phyloP scores from a whole-genome alignment of 1,284 basidiomycete genomes.

The Hemileia vastatrix region DNA sequence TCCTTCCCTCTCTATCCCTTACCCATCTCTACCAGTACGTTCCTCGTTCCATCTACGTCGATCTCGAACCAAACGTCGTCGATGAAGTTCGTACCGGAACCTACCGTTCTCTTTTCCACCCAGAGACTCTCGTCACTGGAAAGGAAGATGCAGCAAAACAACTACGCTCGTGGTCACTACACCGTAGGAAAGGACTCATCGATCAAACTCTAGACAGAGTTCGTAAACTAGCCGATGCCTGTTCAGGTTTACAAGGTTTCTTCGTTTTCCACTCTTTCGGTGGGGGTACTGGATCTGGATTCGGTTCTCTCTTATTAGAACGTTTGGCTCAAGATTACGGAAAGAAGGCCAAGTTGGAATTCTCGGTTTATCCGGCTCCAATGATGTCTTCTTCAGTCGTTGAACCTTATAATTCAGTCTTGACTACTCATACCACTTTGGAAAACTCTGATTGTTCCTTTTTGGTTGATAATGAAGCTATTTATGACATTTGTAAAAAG shows the following conservation, averaged over 20 bases:
- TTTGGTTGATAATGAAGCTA: conserved; percentile 49
- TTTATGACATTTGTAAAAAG: conserved; percentile 98
- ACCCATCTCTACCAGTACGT: conserved; percentile 69
- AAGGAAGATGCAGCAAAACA: conserved; percentile 94
- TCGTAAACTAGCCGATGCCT: conserved; percentile 92
- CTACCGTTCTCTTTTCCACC: conserved; percentile 94
- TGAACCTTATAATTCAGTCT: conserved; percentile 97
- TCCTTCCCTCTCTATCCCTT: too few relatives aligned
- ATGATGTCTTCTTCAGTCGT: conserved; percentile 93
- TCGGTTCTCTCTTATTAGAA: conserved; percentile 93
- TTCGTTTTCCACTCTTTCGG: conserved; percentile 99
- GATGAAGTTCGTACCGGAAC: conserved; percentile 92
- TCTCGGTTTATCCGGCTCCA: conserved; percentile 93
- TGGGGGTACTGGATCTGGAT: conserved; percentile 98
- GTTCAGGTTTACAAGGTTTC: conserved; percentile 96
- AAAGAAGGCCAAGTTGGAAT: conserved; percentile 99
- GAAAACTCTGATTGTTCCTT: conserved; percentile 59
- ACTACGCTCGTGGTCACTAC: conserved; percentile 83
- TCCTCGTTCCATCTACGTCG: conserved; percentile 89
- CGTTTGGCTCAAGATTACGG: conserved; percentile 94
- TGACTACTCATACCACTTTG: conserved; percentile 97
- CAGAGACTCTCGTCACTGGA: conserved; percentile 95
- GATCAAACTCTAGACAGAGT: conserved; percentile 86
- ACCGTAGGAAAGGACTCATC: conserved; percentile 49
- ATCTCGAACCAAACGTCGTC: conserved; percentile 89